Base-by-base conservation (phyloP, 140 eudicot species). In the Senecio squalidus region DNA sequence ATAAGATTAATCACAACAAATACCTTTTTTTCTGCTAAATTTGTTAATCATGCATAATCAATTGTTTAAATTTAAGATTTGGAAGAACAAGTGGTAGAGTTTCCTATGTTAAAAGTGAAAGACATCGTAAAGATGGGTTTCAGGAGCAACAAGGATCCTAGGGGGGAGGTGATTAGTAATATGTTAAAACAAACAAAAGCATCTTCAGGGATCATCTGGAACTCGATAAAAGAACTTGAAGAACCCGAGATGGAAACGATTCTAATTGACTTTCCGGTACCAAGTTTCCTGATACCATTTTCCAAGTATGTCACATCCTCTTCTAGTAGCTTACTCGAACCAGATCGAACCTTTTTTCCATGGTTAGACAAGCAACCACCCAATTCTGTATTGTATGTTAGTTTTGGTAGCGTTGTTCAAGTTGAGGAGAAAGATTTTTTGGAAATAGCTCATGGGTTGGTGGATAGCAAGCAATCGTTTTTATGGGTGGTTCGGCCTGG, bases 401-500 rank as follows among this genome's bases (percentile, higher is more conserved):
- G 88, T 47, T 69, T 84, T 21, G 94, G 94, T 17, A 84, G 88
- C 39, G 13, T 72, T 51, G 76, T 67, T 25, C 39, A 53, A 4
- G 45, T 84, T 43, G 58, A 64, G 0, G 68, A 67, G 50, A 45
- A 39, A 9, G 79, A 72, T 27, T 71, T 84, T 7, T 10, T 34
- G 4, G 88, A 84, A 62, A 59, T 81, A 21, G 80, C 79, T 4
- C 55, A 71, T 74, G 89, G 85, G 6, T 21, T 84, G 43, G 79
- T 74, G 25, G 60, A 67, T 22, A 70, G 84, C 53, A 46, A 9
- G 51, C 79, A 48, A 17, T 73, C 82, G 1, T 82, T 85, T 61
- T 55, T 79, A 39, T 85, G 84, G 89, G 89, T 64, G 55, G 60
- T 85, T 22, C 71, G 90, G 21, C 79, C 94, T 0, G 89, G 74